Evolutionary conservation across 2,329 filamentous ascomycete species (phyloP).

Genomic region (Moelleriella libera): DNA sequence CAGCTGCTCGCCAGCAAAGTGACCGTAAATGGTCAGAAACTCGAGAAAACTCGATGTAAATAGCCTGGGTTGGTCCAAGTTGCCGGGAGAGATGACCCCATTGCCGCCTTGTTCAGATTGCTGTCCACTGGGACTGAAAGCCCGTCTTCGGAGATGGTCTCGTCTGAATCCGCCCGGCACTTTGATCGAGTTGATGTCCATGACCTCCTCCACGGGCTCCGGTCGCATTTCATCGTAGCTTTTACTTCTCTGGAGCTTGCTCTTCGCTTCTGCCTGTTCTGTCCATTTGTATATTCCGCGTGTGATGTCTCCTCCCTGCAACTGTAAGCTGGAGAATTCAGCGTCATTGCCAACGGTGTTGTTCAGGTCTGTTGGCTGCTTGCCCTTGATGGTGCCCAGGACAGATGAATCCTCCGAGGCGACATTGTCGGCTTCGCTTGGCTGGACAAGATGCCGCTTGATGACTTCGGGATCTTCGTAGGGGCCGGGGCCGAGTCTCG

Average conservation of each 20-base stretch:
- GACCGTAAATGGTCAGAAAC: slow-evolving; percentile 87
- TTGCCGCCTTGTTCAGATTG: slow-evolving; percentile 17
- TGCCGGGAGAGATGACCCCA: slow-evolving; percentile 17
- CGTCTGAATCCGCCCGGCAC: slow-evolving; percentile 87
- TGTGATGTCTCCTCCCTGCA: slow-evolving; percentile 92
- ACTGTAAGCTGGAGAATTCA: slow-evolving; percentile 82
- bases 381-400: slow-evolving; percentile 35
- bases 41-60: slow-evolving; percentile 92
- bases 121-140: slow-evolving; percentile 38
- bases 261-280: slow-evolving; percentile 66
- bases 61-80: slow-evolving; percentile 32
- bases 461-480: slow-evolving; percentile 88
- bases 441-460: slow-evolving; percentile 72
- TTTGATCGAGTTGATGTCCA: slow-evolving; percentile 83
- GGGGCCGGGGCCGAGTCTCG: slow-evolving; percentile 38
- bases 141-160: slow-evolving; percentile 70
- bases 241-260: slow-evolving; percentile 62
- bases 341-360: slow-evolving; percentile 42
- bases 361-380: slow-evolving; percentile 29
- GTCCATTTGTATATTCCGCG: slow-evolving; percentile 94
- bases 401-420: slow-evolving; percentile 31
- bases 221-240: slow-evolving; percentile 73
- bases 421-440: slow-evolving; percentile 31
- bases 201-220: slow-evolving; percentile 62
- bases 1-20: slow-evolving; percentile 93